phyloP scores from a whole-genome alignment of 2,329 filamentous ascomycete species.

The Cladosporium cucumerinum region DNA sequence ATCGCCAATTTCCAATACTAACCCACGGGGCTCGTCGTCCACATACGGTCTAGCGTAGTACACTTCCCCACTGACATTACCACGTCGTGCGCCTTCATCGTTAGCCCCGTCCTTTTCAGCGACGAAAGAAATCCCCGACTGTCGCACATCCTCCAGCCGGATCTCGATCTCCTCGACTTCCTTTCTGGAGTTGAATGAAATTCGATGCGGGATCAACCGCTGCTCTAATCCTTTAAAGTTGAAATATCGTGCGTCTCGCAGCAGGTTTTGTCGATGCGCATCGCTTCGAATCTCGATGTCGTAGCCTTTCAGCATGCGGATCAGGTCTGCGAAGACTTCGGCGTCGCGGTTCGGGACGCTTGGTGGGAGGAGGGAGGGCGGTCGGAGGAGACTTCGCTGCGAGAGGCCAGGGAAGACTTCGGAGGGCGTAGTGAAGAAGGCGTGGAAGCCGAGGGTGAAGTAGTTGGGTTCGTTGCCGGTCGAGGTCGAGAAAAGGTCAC shows the following conservation, averaged over 20 bases:
- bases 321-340: conserved; percentile 77
- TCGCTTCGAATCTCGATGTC: conserved; percentile 72
- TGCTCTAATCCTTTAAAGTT: conserved; percentile 91
- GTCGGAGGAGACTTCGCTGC: conserved; percentile 73
- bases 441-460: conserved; percentile 84
- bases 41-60: conserved; percentile 81
- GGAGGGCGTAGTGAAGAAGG: conserved; percentile 77
- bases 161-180: conserved; percentile 72
- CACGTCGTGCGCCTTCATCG: background rate
- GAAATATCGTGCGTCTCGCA: conserved; percentile 88
- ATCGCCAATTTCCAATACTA: conserved; percentile 75
- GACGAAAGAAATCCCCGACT: conserved; percentile 71
- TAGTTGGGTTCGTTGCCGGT: conserved; percentile 94
- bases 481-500: conserved; percentile 71
- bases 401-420: conserved; percentile 85
- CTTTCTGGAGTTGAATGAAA: conserved; percentile 66
- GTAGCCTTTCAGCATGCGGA: conserved; percentile 81
- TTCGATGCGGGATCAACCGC: conserved; percentile 71
- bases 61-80: conserved; percentile 52
- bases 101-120: conserved; percentile 42
- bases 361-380: conserved; percentile 80
- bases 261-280: conserved; percentile 69
- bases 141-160: conserved; percentile 80
- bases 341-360: conserved; percentile 75
- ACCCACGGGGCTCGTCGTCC: conserved; percentile 69